A percentile compares a stretch with the other conserved stretches of the same genome.
Conservation (phyloP, 2,329 filamentous ascomycete species). For the Teratosphaeria pseudoeucalypti region DNA sequence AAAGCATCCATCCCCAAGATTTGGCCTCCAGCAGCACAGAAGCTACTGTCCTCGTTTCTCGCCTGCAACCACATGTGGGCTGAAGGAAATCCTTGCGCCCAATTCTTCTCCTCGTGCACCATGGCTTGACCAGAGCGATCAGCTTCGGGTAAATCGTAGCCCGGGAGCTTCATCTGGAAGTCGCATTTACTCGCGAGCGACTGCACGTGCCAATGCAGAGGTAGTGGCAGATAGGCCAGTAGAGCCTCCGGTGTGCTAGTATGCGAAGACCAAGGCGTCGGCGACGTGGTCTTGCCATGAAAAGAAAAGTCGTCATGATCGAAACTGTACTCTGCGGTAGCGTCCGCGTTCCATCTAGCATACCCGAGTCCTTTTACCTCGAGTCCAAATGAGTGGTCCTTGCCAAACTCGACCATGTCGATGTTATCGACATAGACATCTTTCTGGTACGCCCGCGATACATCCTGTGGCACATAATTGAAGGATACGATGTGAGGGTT, state of each 20-base stretch:
- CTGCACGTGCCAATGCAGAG: constrained; percentile 44
- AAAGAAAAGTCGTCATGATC: constrained; percentile 29
- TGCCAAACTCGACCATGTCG: constrained; percentile 21
- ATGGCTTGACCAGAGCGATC: constrained; percentile 25
- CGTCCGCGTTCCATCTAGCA: constrained; percentile 27
- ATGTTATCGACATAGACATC: constrained; percentile 35
- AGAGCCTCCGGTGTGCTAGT: constrained; percentile 35
- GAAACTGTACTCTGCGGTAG: constrained; percentile 28
- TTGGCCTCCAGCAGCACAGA: constrained; percentile 30
- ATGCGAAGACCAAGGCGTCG: constrained; percentile 29
- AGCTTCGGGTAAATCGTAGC: constrained; percentile 14
- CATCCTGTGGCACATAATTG: constrained; percentile 35
- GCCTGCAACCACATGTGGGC: constrained; percentile 35
- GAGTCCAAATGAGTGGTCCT: constrained; percentile 30
- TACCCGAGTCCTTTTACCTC: constrained; percentile 30
- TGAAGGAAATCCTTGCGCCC: constrained; percentile 36
- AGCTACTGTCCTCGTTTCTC: constrained; percentile 18
- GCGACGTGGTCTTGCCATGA: constrained; percentile 28
- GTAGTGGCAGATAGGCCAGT: constrained; percentile 37
- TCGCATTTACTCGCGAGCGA: constrained; percentile 32
- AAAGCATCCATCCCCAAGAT: constrained; percentile 36
- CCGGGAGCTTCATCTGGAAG: constrained; percentile 30
- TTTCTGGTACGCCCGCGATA: constrained; percentile 27
- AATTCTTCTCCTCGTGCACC: constrained; percentile 44
- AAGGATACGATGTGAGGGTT: constrained; percentile 38